phyloP scores from a whole-genome alignment of 73 alveolate species.

The Paramecium biaurelia region DNA sequence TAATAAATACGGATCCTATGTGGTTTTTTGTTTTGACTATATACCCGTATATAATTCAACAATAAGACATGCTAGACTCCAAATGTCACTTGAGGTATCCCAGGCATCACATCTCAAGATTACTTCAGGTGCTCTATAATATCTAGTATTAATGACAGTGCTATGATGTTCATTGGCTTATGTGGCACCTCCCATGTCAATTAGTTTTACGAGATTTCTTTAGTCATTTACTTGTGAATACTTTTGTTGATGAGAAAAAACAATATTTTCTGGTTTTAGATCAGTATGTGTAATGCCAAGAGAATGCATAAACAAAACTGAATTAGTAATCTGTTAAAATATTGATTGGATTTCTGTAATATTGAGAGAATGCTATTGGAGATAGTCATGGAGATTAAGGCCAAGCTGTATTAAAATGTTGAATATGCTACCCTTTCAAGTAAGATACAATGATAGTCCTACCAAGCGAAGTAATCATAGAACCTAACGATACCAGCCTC shows the following conservation, averaged over 20 bases:
- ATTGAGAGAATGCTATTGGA: background rate
- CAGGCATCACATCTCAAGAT: constrained; percentile 83
- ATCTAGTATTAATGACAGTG: constrained; percentile 91
- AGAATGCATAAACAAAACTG: background rate
- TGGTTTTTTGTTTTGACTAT: constrained; percentile 63
- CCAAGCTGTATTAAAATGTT: constrained; percentile 1
- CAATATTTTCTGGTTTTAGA: constrained; percentile 96
- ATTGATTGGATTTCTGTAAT: background rate
- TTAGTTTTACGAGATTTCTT: constrained; percentile 79
- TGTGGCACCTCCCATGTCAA: constrained; percentile 98
- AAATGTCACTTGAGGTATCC: constrained; percentile 90
- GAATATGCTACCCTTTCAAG: constrained; percentile 34
- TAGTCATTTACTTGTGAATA: constrained; percentile 45
- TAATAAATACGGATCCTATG: constrained; percentile 67
- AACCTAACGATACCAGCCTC: constrained; percentile 48
- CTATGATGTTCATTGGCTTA: constrained; percentile 80
- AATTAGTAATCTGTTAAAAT: background rate
- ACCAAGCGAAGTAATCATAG: constrained; percentile 34
- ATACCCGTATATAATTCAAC: constrained; percentile 97
- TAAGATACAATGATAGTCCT: constrained; percentile 25
- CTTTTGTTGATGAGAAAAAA: constrained; percentile 71
- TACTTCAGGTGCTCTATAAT: constrained; percentile 98
- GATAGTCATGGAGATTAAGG: background rate
- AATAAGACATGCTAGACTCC: constrained; percentile 97
- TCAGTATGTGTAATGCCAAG: constrained; percentile 94